Conservation (phyloP, 2,329 filamentous ascomycete genomes). For the Colletotrichum higginsianum region DNA sequence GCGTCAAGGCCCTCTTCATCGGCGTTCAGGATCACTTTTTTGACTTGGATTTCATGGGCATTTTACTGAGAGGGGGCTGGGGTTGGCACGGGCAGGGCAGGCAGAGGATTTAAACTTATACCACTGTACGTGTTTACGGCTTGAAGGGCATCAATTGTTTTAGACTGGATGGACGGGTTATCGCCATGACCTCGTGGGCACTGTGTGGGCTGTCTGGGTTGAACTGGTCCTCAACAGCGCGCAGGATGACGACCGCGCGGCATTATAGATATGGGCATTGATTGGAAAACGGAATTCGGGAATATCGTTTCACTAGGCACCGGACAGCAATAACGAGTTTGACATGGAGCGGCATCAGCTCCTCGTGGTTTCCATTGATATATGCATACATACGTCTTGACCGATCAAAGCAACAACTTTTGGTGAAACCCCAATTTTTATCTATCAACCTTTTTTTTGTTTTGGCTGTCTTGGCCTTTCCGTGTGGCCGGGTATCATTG, state of each 20-base stretch:
- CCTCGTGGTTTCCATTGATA: background rate
- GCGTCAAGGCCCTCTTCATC: background rate
- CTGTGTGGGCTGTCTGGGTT: background rate
- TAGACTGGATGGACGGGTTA: background rate
- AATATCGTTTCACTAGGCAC: background rate
- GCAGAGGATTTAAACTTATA: background rate
- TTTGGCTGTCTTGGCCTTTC: constrained; percentile 21
- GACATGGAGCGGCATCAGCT: background rate
- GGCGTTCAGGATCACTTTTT: constrained; percentile 20
- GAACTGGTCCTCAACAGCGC: background rate
- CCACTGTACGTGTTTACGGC: background rate
- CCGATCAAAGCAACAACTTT: constrained; percentile 30
- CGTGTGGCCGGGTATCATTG: constrained; percentile 38
- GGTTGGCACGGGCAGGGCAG: constrained; percentile 2
- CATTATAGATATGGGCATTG: constrained; percentile 20
- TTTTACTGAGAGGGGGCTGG: background rate
- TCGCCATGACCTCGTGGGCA: background rate
- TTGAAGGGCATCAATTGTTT: constrained; percentile 6
- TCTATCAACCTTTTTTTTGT: constrained; percentile 16
- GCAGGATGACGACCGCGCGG: background rate
- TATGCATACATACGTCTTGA: background rate
- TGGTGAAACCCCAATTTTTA: constrained; percentile 16
- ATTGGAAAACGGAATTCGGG: background rate
- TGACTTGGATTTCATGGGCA: constrained; percentile 13
- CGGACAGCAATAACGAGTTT: background rate